Evolutionary conservation across 768 basidiomycete species (phyloP).

Genomic region (Leccinum incarnatum): DNA sequence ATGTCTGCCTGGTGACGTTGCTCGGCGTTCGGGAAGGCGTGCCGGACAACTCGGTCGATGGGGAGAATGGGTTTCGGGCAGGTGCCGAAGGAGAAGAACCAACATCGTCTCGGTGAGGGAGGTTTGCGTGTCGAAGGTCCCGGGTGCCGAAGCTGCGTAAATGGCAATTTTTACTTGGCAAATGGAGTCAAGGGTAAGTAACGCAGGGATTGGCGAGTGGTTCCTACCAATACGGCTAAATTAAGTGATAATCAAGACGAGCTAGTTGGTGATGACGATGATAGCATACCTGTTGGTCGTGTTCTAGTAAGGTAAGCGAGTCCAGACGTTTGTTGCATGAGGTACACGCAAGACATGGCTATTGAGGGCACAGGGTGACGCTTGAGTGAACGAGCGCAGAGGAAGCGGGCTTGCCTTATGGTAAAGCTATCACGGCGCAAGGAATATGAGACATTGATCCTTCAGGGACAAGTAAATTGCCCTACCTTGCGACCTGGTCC

Average conservation of each 20-base stretch:
- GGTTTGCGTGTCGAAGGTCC: slow-evolving; percentile 69
- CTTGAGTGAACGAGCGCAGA: slow-evolving; percentile 2
- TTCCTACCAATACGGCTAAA: slow-evolving; percentile 46
- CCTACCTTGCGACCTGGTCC: slow-evolving; percentile 87
- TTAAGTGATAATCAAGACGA: slow-evolving; percentile 1
- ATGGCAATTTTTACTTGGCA: slow-evolving; percentile 76
- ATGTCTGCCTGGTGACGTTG: slow-evolving; percentile 23
- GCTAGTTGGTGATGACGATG: not conserved
- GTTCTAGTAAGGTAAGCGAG: slow-evolving; percentile 74
- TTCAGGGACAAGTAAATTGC: slow-evolving; percentile 3
- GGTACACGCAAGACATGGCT: slow-evolving; percentile 81
- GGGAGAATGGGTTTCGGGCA: slow-evolving; percentile 22
- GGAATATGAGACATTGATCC: not conserved
- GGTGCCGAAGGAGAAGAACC: slow-evolving; percentile 35
- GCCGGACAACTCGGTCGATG: slow-evolving; percentile 2
- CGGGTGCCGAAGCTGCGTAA: slow-evolving; percentile 74
- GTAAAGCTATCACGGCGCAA: slow-evolving; percentile 53
- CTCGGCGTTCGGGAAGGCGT: slow-evolving; percentile 14
- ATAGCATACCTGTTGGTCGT: slow-evolving; percentile 68
- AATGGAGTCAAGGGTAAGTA: not conserved
- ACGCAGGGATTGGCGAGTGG: not conserved
- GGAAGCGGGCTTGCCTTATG: slow-evolving; percentile 54
- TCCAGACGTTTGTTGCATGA: slow-evolving; percentile 77
- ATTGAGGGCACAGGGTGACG: not conserved
- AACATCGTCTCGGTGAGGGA: slow-evolving; percentile 47